These are phyloP conservation scores for Talaromyces rugulosus DNA, from an alignment of 2,329 filamentous ascomycete genomes.

Conservation along the genomic window DNA sequence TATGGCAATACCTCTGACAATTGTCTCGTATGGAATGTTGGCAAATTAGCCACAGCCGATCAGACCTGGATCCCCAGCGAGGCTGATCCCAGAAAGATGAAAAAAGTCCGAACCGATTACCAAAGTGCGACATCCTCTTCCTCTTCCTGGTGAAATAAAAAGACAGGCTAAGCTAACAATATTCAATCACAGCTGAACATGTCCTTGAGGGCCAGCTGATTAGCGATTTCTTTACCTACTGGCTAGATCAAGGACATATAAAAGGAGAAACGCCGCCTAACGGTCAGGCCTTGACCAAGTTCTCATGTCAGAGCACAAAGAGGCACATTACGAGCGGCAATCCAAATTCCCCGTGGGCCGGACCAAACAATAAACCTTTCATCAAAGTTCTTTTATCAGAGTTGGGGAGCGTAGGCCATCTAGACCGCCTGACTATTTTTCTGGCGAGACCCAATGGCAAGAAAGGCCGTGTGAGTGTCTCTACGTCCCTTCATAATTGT, in stretches of 20 bases:
- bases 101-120: not conserved
- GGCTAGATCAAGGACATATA: not conserved
- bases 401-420: not conserved
- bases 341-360: not conserved
- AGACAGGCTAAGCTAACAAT: not conserved
- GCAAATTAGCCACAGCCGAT: not conserved
- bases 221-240: not conserved
- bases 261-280: not conserved
- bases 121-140: not conserved
- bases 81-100: not conserved
- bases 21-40: not conserved
- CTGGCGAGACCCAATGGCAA: not conserved
- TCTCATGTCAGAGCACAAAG: not conserved
- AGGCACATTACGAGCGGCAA: not conserved
- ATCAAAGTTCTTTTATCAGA: not conserved
- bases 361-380: not conserved
- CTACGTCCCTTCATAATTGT: not conserved
- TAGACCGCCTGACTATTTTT: not conserved
- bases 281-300: not conserved
- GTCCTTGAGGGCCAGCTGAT: slow-evolving; percentile 1
- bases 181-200: not conserved
- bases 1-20: not conserved
- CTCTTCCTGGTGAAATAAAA: not conserved
- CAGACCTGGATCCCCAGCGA: not conserved
- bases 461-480: not conserved